These are phyloP conservation scores for Zasmidium angulare DNA, from an alignment of 2,329 filamentous ascomycete species.

Conservation along the genomic window DNA sequence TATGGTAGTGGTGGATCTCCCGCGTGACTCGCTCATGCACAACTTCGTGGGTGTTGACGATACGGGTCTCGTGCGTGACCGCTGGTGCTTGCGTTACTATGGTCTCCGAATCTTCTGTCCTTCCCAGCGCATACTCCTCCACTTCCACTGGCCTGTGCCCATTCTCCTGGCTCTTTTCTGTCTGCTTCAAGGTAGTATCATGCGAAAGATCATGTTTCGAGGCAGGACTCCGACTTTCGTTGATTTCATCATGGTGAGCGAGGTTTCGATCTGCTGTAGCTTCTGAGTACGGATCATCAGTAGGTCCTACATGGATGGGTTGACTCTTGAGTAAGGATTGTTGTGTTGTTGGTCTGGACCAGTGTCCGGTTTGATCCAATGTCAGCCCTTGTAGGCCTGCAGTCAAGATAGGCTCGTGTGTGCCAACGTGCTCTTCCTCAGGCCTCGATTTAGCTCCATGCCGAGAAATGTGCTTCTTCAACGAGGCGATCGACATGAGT, in stretches of 20 bases:
- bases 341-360: not conserved
- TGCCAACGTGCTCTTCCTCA: too few species aligned
- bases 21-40: conserved; percentile 50
- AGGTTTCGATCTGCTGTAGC: not conserved
- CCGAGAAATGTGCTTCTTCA: too few species aligned
- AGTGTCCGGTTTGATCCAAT: too few species aligned
- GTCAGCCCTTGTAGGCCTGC: too few species aligned
- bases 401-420: too few species aligned
- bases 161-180: not conserved
- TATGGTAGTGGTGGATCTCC: conserved; percentile 56
- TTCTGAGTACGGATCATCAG: not conserved
- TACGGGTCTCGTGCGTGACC: conserved; percentile 52
- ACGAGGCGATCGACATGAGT: too few species aligned
- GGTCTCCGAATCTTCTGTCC: conserved; percentile 40
- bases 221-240: too few species aligned
- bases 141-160: not conserved
- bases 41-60: conserved; percentile 47
- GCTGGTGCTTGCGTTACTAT: conserved; percentile 38
- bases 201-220: too few species aligned
- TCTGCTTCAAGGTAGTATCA: not conserved
- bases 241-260: too few species aligned
- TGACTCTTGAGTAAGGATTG: not conserved
- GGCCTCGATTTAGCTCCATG: too few species aligned
- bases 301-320: not conserved
- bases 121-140: not conserved